Conservation (phyloP, 352 stramenopile species). For the Peronosclerospora sorghi region DNA sequence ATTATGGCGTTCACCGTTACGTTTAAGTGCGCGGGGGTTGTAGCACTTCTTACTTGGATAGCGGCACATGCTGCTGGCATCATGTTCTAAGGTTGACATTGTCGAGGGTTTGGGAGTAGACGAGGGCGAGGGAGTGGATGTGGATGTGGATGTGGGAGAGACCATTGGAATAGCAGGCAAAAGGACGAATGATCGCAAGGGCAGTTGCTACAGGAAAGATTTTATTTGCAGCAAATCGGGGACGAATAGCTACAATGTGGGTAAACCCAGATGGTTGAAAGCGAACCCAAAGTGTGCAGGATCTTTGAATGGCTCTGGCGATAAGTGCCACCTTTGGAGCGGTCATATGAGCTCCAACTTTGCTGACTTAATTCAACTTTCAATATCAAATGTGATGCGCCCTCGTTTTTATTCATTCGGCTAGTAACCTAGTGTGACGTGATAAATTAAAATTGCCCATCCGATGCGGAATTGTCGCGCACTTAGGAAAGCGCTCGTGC, state of each 20-base stretch:
- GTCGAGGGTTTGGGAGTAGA: neutral
- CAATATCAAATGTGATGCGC: too few relatives aligned
- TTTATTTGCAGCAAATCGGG: constrained; percentile 11
- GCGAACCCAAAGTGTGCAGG: neutral
- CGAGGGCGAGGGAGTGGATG: neutral
- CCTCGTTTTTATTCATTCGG: too few relatives aligned
- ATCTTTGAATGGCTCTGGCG: neutral
- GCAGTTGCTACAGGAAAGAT: constrained; percentile 8
- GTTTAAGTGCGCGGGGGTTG: constrained; percentile 30
- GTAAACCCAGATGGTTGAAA: constrained; percentile 9
- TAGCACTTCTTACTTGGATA: constrained; percentile 48
- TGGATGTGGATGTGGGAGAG: constrained; percentile 4
- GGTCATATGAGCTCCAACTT: too few relatives aligned
- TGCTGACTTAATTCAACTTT: too few relatives aligned
- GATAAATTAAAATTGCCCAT: too few relatives aligned
- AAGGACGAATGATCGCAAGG: constrained; percentile 12
- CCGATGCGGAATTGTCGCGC: too few relatives aligned
- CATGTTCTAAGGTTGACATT: constrained; percentile 2
- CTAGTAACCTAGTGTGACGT: too few relatives aligned
- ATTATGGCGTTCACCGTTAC: constrained; percentile 37
- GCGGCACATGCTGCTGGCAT: constrained; percentile 22
- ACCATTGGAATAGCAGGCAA: constrained; percentile 11
- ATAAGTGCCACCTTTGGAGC: neutral
- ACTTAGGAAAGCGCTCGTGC: too few relatives aligned
- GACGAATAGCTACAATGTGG: constrained; percentile 13